Evolutionary conservation across 192 early-diverging fungal genomes (phyloP).

Genomic region (Linnemannia hyalina): DNA sequence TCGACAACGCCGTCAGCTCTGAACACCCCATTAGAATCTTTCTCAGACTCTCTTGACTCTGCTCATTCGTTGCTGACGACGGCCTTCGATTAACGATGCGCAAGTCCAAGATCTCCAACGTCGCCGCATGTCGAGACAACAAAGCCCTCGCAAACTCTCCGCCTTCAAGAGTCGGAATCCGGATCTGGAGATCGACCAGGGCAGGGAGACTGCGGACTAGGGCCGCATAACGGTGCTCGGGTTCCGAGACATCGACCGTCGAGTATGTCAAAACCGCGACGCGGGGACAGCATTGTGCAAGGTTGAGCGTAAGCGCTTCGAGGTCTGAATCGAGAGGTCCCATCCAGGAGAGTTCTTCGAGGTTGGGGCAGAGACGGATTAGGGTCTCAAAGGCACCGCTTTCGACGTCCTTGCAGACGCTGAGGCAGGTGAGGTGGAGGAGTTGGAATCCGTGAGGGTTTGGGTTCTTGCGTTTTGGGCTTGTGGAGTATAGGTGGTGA

Average conservation of each 20-base stretch:
- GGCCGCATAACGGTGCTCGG: conserved; percentile 13
- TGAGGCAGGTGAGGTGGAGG: conserved; percentile 12
- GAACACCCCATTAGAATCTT: conserved; percentile 24
- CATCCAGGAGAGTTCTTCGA: conserved; percentile 37
- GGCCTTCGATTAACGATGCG: conserved; percentile 6
- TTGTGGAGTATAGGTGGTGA: neutral
- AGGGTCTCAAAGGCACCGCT: conserved; percentile 19
- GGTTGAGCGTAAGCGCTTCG: conserved; percentile 9
- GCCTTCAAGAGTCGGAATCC: conserved; percentile 18
- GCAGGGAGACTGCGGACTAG: conserved; percentile 5
- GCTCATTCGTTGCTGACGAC: neutral
- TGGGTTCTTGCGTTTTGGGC: neutral
- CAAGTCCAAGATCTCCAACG: conserved; percentile 24
- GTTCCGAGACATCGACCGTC: conserved; percentile 14
- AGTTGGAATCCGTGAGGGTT: conserved; percentile 7
- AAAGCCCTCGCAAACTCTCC: conserved; percentile 17
- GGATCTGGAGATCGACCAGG: conserved; percentile 31
- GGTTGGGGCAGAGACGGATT: conserved; percentile 20
- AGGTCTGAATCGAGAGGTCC: conserved; percentile 17
- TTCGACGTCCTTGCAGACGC: conserved; percentile 31
- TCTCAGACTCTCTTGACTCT: conserved; percentile 5
- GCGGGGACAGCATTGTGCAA: conserved; percentile 11
- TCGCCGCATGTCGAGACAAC: neutral
- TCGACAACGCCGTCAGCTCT: conserved; percentile 22
- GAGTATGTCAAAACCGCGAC: conserved; percentile 17